Conservation (phyloP, 306 rosid genomes). For the Lathyrus aphaca region DNA sequence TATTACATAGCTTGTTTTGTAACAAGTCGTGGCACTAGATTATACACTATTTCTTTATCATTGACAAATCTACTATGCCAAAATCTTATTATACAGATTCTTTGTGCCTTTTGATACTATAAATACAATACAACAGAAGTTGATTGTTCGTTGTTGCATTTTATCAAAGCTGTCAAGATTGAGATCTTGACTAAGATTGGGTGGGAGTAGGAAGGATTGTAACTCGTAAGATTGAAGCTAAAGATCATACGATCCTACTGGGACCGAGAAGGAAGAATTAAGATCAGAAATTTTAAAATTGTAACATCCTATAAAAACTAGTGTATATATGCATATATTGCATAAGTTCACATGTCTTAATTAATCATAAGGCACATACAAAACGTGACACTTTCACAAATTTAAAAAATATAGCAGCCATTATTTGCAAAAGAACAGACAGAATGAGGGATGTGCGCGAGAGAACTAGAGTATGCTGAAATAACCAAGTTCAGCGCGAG, state of each 20-base stretch:
- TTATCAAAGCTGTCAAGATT: not conserved
- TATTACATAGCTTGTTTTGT: conserved; percentile 21
- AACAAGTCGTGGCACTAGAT: not conserved
- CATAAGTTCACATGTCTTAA: too few relatives aligned
- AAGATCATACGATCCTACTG: too few relatives aligned
- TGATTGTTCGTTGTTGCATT: not conserved
- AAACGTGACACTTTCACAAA: too few relatives aligned
- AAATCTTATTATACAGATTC: conserved; percentile 10
- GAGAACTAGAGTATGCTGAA: too few relatives aligned
- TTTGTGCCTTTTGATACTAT: not conserved
- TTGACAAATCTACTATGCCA: conserved; percentile 16
- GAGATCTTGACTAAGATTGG: not conserved
- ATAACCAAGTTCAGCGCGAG: not conserved
- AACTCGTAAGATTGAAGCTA: not conserved
- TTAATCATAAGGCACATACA: too few relatives aligned
- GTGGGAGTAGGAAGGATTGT: not conserved
- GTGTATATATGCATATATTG: too few relatives aligned
- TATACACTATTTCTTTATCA: not conserved
- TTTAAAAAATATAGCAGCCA: too few relatives aligned
- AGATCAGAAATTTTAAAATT: too few relatives aligned
- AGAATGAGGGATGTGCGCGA: too few relatives aligned
- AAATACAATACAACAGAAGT: not conserved
- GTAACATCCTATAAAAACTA: too few relatives aligned
- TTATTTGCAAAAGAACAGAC: too few relatives aligned
- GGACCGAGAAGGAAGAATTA: too few relatives aligned